Conservation (phyloP, 2,329 filamentous ascomycete species). For the Ceratocystis smalleyi region DNA sequence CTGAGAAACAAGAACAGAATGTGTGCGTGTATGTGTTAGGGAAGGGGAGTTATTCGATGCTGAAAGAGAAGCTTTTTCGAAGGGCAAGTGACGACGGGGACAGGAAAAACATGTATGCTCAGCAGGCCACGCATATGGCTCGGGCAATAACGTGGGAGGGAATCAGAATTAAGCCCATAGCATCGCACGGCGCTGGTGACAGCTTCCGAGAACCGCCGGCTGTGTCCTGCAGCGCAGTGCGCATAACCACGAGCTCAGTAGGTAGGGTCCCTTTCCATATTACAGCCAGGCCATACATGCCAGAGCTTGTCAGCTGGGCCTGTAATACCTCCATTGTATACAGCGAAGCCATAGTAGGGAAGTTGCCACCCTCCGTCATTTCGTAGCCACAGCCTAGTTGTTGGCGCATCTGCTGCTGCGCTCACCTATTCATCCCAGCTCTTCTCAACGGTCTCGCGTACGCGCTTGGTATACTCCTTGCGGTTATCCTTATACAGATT, state of each 20-base stretch:
- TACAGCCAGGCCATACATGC: no score
- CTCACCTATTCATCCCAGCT: conserved; percentile 75
- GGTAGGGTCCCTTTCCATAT: no score
- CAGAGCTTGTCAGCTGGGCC: no score
- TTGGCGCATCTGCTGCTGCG: background rate
- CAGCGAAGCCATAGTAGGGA: no score
- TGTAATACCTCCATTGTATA: no score
- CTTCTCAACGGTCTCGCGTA: conserved; percentile 95
- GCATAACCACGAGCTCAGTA: no score
- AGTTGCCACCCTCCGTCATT: no score
- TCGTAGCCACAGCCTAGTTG: background rate
- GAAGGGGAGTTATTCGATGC: background rate
- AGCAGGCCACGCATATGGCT: background rate
- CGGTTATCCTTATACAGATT: conserved; percentile 98
- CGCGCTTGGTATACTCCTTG: conserved; percentile 88
- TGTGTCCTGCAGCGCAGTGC: no score
- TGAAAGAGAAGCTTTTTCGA: background rate
- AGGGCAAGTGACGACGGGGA: background rate
- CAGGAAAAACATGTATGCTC: background rate
- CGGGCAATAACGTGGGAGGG: background rate
- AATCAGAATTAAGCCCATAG: background rate
- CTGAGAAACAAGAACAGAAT: background rate
- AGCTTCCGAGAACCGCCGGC: background rate
- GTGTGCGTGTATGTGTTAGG: background rate
- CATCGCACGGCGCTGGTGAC: background rate